Base-by-base conservation (phyloP, 495 filamentous ascomycete genomes). In the Hyaloscypha finlandica region DNA sequence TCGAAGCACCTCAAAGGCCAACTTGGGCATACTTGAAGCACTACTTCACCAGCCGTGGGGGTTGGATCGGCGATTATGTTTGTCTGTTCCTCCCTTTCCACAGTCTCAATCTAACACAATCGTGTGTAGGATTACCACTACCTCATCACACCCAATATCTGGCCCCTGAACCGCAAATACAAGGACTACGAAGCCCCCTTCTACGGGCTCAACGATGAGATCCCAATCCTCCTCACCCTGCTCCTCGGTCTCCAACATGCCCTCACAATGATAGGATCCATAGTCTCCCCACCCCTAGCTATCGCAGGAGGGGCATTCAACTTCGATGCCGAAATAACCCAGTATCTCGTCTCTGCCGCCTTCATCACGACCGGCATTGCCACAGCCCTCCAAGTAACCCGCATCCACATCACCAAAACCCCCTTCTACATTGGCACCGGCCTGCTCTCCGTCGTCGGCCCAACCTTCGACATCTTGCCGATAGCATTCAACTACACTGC, bases 91-190 rank as follows among this genome's bases (percentile, higher is more conserved):
- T 60, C 33, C 37, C 11, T 54, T 29, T 11, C 19, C 12, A 32
- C 12, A 57, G 29, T 61, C 0, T 3, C 9, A 35, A 35, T 32
- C 0, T 53, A 16, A 25, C 29, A 30, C 45, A 25, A 37, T 53
- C 25, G 20, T 2, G 56, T 19, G 25, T 60, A 77, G 77, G 78
- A 78, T 59, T 79, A 79, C 65, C 31, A 74, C 22, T 79, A 77
- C 67, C 74, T 79, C 20, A 75, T 79, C 42, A 79, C 77, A n/a
- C 77, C 77, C 6, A 75, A 79, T 67, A 77, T 79, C 59, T 82
- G 80, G 71, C 68, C 68, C 42, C 60, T 70, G 5, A 67, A 70
- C 29, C 68, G 68, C 75, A 79, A 76, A 56, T 79, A 77, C 66
- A 78, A 78, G 56, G 73, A 73, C 68, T 76, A 74, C 55, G 59